Evolutionary conservation across 495 filamentous ascomycete species (phyloP), one percentile per base, ranked within the genome.

Genomic region (Schizothecium vesticola): DNA sequence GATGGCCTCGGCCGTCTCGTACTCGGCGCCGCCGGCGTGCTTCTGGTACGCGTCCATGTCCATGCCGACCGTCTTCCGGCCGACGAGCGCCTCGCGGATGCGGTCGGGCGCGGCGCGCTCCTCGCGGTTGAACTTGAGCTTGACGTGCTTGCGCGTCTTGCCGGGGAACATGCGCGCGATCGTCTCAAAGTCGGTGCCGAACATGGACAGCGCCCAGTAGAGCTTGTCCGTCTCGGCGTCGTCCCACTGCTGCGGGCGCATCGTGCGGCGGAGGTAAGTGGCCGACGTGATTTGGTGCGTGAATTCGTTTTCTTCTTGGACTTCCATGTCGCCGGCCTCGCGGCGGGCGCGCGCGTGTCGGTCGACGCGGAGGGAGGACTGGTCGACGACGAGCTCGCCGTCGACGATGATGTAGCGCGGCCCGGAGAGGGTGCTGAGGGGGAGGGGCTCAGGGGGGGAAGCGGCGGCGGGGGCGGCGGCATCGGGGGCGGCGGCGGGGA

Each of bases 181-280:
- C 71, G 92, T 91, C 77, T 89, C 86, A 75, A 98, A 98, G 75
- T 98, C 93, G 0, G 93, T 97, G 28, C 95, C 96, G 75, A 96
- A 97, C 85, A 91, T 92, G 28, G 86, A 81, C 2, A 99, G 81
- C 0, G 90, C 90, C 22, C 90, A 83, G 75, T 96, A 98, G 79
- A 98, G 98, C 28, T 88, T 79, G 31, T 94, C 91, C 3, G 92
- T 97, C 60, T 88, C 82, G 11, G 89, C 88, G 24, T 88, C 86
- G 61, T 87, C 86, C 95, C 95, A 99, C 3, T 86, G 83, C 65
- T 91, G 85, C 13, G 87, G 85, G 73, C 78, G 78, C 36, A 78
- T 70, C 24, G 90, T 89, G 62, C 89, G 86, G 67, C 91, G 92
- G 43, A 91, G 83, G 73, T 86, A 94, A 13, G 90, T 91, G 13